Base-by-base conservation (phyloP, 305 asterid genomes). In the Fraxinus nigra region DNA sequence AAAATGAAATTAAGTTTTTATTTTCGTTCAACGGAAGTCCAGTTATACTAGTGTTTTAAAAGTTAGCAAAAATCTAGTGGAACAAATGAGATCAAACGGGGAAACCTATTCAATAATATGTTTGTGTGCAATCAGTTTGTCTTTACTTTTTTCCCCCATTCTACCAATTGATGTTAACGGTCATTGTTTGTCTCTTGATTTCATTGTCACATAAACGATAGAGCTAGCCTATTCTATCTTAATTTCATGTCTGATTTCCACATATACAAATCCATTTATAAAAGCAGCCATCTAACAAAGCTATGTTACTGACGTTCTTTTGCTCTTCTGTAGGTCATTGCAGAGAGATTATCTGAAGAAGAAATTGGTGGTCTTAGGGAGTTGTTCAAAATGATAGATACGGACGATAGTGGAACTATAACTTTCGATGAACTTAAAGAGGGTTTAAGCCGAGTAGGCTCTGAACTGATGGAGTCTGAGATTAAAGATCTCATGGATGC, bases 281-380 rank as follows among this genome's bases (percentile, higher is more conserved):
- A 69, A 54, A 70, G 75, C 73, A 22, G 5, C 72, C 72, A 14
- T 61, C 14, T 7, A 61, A 22, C 32, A 8, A 63, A 22, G 14
- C 63, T 30, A 63, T 46, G 20, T 81, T 37, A 82, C 75, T 79
- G 82, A 80, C 37, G 74, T 79, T 43, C 74, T 51, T 83, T 78
- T 80, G 63, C 83, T 86, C 78, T 78, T 80, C 74, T 85, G 78
- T 79, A 94, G 98, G 98, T 94, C n/a, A 94, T 94, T 65, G 98
- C 98, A 2, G 97, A 92, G 84, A 88, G 91, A 83, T 89, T 94
- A 34, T 94, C 98, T 10, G 97, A 91, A 85, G 98, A 93, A 69
- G 98, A 94, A 90, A 92, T 94, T 16, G 98, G 96, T 20, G 98
- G 98, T 40, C 90, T 94, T 54, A 89, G 87, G 82, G 95, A 92